phyloP scores from a whole-genome alignment of 2,329 filamentous ascomycete genomes.

The Penicillium brasilianum region DNA sequence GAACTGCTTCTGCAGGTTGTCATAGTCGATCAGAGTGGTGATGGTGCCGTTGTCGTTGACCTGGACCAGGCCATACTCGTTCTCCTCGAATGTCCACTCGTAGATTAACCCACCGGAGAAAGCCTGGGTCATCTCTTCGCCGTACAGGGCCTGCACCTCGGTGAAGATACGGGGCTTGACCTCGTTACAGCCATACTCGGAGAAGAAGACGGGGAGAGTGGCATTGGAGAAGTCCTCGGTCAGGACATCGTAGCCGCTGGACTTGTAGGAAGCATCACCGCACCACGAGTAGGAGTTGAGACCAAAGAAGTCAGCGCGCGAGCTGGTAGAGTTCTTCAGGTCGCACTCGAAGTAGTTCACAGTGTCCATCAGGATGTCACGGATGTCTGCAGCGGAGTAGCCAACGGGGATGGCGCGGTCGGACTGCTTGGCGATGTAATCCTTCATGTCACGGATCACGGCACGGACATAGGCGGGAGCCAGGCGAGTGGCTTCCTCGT shows the following conservation, averaged over 20 bases:
- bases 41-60: constrained; percentile 64
- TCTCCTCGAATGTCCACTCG: constrained; percentile 55
- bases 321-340: constrained; percentile 54
- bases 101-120: constrained; percentile 64
- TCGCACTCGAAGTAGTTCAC: constrained; percentile 66
- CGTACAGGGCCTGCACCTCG: constrained; percentile 66
- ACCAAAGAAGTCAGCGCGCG: constrained; percentile 67
- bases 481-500: constrained; percentile 59
- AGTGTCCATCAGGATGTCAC: constrained; percentile 63
- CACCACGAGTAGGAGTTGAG: constrained; percentile 74
- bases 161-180: constrained; percentile 63
- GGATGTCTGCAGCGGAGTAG: constrained; percentile 70
- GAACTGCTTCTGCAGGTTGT: constrained; percentile 77
- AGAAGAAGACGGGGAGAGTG: constrained; percentile 68
- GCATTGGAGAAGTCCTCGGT: constrained; percentile 63
- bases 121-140: constrained; percentile 61
- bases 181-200: constrained; percentile 69
- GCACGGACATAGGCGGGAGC: constrained; percentile 66
- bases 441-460: constrained; percentile 69
- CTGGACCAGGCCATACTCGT: constrained; percentile 63
- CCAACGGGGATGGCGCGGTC: constrained; percentile 67
- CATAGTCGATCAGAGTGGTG: constrained; percentile 67
- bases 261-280: constrained; percentile 61
- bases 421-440: constrained; percentile 66
- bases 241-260: constrained; percentile 61